Conservation (phyloP, 202 grass and related monocot species). For the Brachypodium distachyon region DNA sequence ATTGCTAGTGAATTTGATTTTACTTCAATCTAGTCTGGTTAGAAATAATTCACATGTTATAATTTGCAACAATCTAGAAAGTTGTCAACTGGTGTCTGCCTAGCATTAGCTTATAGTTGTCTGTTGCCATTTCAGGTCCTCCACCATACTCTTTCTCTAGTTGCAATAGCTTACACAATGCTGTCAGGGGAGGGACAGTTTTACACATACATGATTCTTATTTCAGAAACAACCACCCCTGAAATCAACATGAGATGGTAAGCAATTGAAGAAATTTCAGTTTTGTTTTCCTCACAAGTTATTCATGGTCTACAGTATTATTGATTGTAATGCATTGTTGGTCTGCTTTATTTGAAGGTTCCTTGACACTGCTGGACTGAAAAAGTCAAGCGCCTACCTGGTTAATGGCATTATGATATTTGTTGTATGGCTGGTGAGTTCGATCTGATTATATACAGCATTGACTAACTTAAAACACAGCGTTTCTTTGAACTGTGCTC, state of each 20-base stretch:
- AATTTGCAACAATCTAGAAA: not conserved
- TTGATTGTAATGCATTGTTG: slow-evolving; percentile 10
- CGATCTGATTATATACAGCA: not conserved
- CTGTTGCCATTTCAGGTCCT: slow-evolving; percentile 57
- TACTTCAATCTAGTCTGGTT: not conserved
- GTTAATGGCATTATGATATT: slow-evolving; percentile 87
- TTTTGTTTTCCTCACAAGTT: not conserved
- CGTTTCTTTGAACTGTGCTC: not conserved
- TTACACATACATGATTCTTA: slow-evolving; percentile 86
- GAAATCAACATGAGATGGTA: slow-evolving; percentile 92
- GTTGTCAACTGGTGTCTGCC: not conserved
- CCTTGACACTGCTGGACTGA: slow-evolving; percentile 89
- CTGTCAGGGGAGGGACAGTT: slow-evolving; percentile 83
- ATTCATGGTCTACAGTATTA: not conserved
- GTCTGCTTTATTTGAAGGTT: slow-evolving; percentile 57
- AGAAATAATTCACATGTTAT: not conserved
- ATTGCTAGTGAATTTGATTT: slow-evolving; percentile 11
- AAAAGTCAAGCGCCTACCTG: slow-evolving; percentile 78
- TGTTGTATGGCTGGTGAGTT: slow-evolving; percentile 76
- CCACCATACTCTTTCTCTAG: slow-evolving; percentile 73
- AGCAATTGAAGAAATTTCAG: slow-evolving; percentile 8
- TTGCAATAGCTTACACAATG: slow-evolving; percentile 86
- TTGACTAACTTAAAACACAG: not conserved
- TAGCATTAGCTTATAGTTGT: slow-evolving; percentile 20
- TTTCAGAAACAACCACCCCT: slow-evolving; percentile 88